These are phyloP conservation scores for Phytophthora crassamura DNA, from an alignment of 352 stramenopile species.

Conservation along the genomic window DNA sequence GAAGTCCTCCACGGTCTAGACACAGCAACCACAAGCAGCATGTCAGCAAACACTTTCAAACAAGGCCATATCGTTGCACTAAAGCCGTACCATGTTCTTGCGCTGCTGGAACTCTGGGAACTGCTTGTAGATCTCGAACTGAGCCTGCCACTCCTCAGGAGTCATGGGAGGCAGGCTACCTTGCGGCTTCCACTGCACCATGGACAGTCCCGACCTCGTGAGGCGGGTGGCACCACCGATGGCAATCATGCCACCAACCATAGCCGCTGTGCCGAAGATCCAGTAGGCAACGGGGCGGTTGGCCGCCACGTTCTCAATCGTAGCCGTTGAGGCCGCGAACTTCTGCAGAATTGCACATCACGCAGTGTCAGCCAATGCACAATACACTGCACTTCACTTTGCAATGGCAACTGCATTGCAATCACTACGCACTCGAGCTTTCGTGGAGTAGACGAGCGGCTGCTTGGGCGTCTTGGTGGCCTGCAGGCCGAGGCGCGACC, in stretches of 20 bases:
- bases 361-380: conserved; percentile 9
- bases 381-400: conserved; percentile 1
- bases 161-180: conserved; percentile 93
- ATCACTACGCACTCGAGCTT: conserved; percentile 61
- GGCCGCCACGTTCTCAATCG: conserved; percentile 81
- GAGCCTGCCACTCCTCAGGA: conserved; percentile 92
- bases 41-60: conserved; percentile 1
- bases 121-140: conserved; percentile 99
- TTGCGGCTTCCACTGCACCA: conserved; percentile 98
- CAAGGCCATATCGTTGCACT: conserved; percentile 1
- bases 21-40: conserved; percentile 1
- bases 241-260: conserved; percentile 98
- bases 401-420: conserved; percentile 15
- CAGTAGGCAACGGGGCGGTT: conserved; percentile 93
- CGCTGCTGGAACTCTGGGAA: conserved; percentile 99
- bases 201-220: conserved; percentile 97
- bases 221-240: conserved; percentile 97
- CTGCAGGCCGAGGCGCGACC: conserved; percentile 44
- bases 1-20: conserved; percentile 97
- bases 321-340: conserved; percentile 59
- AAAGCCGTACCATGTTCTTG: conserved; percentile 76
- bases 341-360: conserved; percentile 40
- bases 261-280: conserved; percentile 94
- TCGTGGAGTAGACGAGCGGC: conserved; percentile 72
- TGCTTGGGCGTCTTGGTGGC: conserved; percentile 42